phyloP scores from a whole-genome alignment of 352 stramenopile genomes.

The Pythium angustatum region DNA sequence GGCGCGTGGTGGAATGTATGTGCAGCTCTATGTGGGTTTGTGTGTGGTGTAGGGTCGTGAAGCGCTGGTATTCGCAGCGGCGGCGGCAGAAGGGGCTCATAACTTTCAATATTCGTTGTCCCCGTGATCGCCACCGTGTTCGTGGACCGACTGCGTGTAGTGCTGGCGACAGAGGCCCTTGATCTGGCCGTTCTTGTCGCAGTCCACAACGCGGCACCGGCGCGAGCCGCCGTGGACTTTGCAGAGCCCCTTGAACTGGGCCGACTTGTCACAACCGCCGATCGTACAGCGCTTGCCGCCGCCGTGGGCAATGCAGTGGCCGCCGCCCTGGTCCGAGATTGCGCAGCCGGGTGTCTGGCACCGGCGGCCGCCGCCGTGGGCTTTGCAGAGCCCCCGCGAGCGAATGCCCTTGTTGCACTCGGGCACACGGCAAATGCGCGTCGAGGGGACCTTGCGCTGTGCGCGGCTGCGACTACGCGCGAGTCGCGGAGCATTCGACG shows the following conservation, averaged over 20 bases:
- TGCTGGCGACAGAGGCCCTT: conserved; percentile 76
- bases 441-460: conserved; percentile 34
- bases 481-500: background rate
- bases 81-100: conserved; percentile 7
- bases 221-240: conserved; percentile 83
- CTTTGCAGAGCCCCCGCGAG: conserved; percentile 82
- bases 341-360: conserved; percentile 78
- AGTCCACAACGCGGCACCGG: conserved; percentile 67
- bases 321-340: conserved; percentile 86
- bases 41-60: background rate
- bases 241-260: conserved; percentile 79
- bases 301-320: conserved; percentile 79
- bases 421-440: conserved; percentile 73
- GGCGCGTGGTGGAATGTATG: conserved; percentile 1
- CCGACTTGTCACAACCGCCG: conserved; percentile 73
- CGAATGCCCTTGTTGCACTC: conserved; percentile 83
- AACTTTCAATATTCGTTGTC: conserved; percentile 12
- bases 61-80: background rate
- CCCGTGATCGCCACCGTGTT: conserved; percentile 20
- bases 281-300: conserved; percentile 83
- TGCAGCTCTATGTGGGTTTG: conserved; percentile 15
- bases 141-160: conserved; percentile 36
- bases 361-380: conserved; percentile 75
- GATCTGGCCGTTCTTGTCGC: conserved; percentile 83
- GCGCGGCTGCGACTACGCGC: conserved; percentile 6